phyloP scores from a whole-genome alignment of 2,329 filamentous ascomycete species.

The Pestalotiopsis sp. region DNA sequence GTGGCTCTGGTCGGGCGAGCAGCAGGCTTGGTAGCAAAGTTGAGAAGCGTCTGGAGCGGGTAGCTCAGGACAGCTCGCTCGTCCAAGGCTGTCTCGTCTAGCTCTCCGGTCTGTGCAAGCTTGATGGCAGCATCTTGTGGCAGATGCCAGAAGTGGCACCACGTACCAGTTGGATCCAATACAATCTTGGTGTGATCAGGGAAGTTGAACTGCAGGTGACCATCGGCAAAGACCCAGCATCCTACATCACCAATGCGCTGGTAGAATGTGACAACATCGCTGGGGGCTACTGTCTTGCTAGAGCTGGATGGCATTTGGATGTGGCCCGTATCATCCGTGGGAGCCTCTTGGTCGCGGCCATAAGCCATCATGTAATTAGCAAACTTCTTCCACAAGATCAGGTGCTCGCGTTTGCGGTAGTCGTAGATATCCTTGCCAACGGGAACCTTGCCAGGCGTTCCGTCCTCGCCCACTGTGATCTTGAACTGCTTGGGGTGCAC shows the following conservation, averaged over 20 bases:
- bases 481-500: conserved; percentile 66
- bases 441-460: conserved; percentile 62
- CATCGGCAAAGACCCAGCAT: conserved; percentile 80
- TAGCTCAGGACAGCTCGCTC: conserved; percentile 73
- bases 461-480: conserved; percentile 56
- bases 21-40: conserved; percentile 57
- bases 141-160: conserved; percentile 78
- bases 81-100: conserved; percentile 71
- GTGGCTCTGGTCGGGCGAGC: conserved; percentile 44
- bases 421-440: conserved; percentile 67
- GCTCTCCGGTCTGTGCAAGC: conserved; percentile 65
- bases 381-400: conserved; percentile 74
- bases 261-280: conserved; percentile 76
- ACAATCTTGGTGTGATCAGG: conserved; percentile 87
- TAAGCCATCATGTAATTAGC: conserved; percentile 76
- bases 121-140: conserved; percentile 70
- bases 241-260: conserved; percentile 81
- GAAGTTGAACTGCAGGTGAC: conserved; percentile 85
- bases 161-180: conserved; percentile 72
- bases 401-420: conserved; percentile 66
- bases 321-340: conserved; percentile 47
- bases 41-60: conserved; percentile 72
- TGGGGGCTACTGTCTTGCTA: conserved; percentile 44
- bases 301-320: conserved; percentile 41
- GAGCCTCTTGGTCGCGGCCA: conserved; percentile 67